Evolutionary conservation across 139 green algal species (phyloP).

Genomic region (Helicosporidium sp.): DNA sequence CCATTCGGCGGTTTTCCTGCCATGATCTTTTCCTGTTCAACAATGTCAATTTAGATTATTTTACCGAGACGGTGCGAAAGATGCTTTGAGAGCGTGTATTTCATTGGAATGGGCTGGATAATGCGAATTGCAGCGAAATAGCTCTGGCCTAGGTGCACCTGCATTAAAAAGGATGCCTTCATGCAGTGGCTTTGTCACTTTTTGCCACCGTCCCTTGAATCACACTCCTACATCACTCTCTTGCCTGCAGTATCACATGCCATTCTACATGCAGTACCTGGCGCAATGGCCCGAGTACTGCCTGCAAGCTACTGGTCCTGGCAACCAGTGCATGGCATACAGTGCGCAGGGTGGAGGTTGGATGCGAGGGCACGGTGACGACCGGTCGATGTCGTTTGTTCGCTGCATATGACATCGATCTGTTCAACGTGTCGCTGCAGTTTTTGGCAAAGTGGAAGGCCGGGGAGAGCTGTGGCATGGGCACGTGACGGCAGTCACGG

Average conservation of each 20-base stretch:
- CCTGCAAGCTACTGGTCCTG: slow-evolving; percentile 45
- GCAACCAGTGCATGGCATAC: slow-evolving; percentile 43
- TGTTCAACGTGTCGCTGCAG: too few species aligned
- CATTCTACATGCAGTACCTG: slow-evolving; percentile 89
- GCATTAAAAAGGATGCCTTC: background rate
- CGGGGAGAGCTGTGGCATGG: slow-evolving; percentile 73
- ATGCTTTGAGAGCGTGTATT: background rate
- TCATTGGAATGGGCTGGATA: too few species aligned
- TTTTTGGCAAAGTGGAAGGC: slow-evolving; percentile 91
- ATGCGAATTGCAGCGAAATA: background rate
- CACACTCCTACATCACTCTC: too few species aligned
- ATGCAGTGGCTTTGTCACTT: background rate
- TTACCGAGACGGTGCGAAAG: slow-evolving; percentile 88
- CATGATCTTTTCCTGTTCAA: slow-evolving; percentile 91
- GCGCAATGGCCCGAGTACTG: slow-evolving; percentile 84
- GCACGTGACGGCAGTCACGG: slow-evolving; percentile 93
- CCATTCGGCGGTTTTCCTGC: slow-evolving; percentile 66
- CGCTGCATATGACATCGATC: too few species aligned
- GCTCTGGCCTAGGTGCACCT: background rate
- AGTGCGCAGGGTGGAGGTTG: too few species aligned
- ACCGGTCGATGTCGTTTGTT: too few species aligned
- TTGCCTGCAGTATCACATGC: slow-evolving; percentile 73
- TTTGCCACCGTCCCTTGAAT: background rate
- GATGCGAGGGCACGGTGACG: too few species aligned
- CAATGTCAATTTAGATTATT: slow-evolving; percentile 85